These are phyloP conservation scores for Fragaria vesca DNA, from an alignment of 306 rosid species.

Conservation along the genomic window DNA sequence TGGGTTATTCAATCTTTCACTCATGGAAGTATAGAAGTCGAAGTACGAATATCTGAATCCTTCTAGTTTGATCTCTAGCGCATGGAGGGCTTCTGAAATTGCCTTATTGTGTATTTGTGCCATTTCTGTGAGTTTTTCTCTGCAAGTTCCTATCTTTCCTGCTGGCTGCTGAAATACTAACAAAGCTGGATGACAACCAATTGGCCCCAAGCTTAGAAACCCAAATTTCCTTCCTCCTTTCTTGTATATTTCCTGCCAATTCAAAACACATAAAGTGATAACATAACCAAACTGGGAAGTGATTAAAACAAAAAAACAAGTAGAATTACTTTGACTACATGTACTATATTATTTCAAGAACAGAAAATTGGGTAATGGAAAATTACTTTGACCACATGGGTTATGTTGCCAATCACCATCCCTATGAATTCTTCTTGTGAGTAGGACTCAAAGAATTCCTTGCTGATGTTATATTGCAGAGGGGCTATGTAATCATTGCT, in stretches of 20 bases:
- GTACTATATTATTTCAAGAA: neutral
- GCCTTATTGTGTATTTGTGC: neutral
- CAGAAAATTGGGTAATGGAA: neutral
- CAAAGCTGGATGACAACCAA: neutral
- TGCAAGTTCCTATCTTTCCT: neutral
- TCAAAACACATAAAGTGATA: neutral
- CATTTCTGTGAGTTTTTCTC: neutral
- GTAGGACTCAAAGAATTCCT: constrained; percentile 14
- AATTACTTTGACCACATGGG: neutral
- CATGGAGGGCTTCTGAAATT: neutral
- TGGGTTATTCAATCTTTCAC: neutral
- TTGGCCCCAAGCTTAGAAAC: neutral
- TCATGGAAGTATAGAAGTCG: neutral
- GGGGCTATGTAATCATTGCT: neutral
- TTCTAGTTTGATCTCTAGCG: neutral
- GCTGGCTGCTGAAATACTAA: neutral
- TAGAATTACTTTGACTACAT: neutral
- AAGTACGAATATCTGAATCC: neutral
- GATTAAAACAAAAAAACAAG: too few relatives aligned
- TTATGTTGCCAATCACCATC: neutral
- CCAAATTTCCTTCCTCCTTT: neutral
- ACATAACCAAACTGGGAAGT: too few relatives aligned
- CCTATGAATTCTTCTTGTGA: neutral
- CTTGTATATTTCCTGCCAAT: neutral
- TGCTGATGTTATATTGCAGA: neutral